Evolutionary conservation across 202 grass and related monocot species (phyloP).

Genomic region (Panicum hallii): DNA sequence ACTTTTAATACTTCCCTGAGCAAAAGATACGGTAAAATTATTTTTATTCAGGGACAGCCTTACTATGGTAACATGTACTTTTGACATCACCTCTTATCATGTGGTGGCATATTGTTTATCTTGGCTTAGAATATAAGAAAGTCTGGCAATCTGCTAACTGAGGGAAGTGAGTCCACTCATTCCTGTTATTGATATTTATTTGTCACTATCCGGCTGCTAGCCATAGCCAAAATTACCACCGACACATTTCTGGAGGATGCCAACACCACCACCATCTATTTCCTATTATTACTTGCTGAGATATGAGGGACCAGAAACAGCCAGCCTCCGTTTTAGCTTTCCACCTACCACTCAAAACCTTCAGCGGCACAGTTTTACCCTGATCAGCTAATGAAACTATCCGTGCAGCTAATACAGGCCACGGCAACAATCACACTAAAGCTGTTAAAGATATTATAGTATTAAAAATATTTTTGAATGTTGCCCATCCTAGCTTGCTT

Average conservation of each 20-base stretch:
- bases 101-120: slow-evolving; percentile 27
- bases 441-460: background rate
- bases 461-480: background rate
- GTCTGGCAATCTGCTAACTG: slow-evolving; percentile 7
- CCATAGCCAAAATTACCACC: slow-evolving; percentile 1
- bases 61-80: slow-evolving; percentile 33
- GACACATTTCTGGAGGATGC: slow-evolving; percentile 9
- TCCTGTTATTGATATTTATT: background rate
- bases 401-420: too few relatives aligned
- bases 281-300: slow-evolving; percentile 39
- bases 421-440: slow-evolving; percentile 15
- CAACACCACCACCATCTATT: background rate
- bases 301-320: slow-evolving; percentile 33
- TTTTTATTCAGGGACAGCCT: slow-evolving; percentile 25
- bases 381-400: slow-evolving; percentile 17
- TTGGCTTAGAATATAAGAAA: slow-evolving; percentile 49
- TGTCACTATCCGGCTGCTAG: slow-evolving; percentile 33
- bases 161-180: background rate
- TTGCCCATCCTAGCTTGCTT: background rate
- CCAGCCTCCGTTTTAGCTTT: slow-evolving; percentile 15
- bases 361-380: slow-evolving; percentile 30
- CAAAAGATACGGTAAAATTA: background rate
- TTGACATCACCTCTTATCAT: slow-evolving; percentile 31
- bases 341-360: slow-evolving; percentile 31
- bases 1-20: background rate